Evolutionary conservation across 768 basidiomycete genomes (phyloP).

Genomic region (Kwoniella dendrophila): DNA sequence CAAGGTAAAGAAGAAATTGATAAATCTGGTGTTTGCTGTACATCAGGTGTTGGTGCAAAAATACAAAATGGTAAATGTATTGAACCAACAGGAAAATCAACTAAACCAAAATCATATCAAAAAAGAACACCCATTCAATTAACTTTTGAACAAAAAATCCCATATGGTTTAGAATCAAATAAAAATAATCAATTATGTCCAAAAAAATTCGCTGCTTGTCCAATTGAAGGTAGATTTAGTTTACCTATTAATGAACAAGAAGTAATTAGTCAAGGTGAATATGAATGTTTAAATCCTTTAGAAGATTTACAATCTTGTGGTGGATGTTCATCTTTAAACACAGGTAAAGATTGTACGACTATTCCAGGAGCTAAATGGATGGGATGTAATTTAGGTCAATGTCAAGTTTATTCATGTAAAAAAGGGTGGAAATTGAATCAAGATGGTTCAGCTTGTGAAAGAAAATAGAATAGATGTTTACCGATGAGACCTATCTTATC

Average conservation of each 20-base stretch:
- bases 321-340: conserved; percentile 68
- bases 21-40: conserved; percentile 36
- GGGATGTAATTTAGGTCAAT: conserved; percentile 62
- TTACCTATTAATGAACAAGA: background rate
- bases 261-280: conserved; percentile 11
- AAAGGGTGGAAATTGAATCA: conserved; percentile 33
- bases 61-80: conserved; percentile 33
- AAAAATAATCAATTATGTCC: conserved; percentile 44
- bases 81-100: conserved; percentile 19
- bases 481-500: no score
- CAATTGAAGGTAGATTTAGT: conserved; percentile 26
- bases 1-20: conserved; percentile 27
- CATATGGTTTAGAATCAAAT: conserved; percentile 37
- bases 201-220: conserved; percentile 47
- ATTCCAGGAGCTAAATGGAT: conserved; percentile 71
- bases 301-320: conserved; percentile 73
- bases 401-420: conserved; percentile 53
- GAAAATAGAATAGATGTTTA: background rate
- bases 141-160: background rate
- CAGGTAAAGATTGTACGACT: conserved; percentile 71
- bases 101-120: background rate
- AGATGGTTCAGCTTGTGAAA: conserved; percentile 20
- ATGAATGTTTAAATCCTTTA: conserved; percentile 63
- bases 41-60: conserved; percentile 29
- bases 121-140: conserved; percentile 5